Evolutionary conservation across 352 stramenopile species (phyloP), one percentile per base, ranked within the genome.

Genomic region (Phytophthora podocarpi): DNA sequence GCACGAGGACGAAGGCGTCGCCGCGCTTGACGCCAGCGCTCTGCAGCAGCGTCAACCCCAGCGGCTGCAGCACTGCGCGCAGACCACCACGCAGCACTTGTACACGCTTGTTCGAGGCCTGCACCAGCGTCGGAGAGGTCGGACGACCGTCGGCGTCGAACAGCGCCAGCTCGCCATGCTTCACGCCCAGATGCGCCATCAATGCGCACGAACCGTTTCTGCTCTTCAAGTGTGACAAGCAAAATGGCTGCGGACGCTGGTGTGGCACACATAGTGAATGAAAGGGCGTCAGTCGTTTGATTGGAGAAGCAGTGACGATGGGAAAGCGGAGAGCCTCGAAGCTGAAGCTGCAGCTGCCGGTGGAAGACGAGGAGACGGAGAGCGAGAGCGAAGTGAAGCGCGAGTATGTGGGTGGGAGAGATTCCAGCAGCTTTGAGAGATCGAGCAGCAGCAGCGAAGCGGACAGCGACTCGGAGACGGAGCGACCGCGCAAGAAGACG

Each of bases 1-100:
- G 20, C 9, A 94, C 68, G 21, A 94, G 72, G 4, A 92, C 61
- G 63, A 94, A 87, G n/a, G 76, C 68, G 18, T 79, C 72, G 23
- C 59, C 55, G 9, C 54, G 62, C 27, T 39, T 26, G 23, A 92
- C 48, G 16, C 70, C 72, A 1, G 72, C 69, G 7, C 18, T 16
- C 21, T 65, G 49, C 16, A 94, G 43, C 30, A 92, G 48, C 9
- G 18, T 30, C 2, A 87, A 26, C 0, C 85, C 85, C 11, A 82
- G 50, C n/a, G 85, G 80, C 20, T 87, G 60, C 20, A 91, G 54
- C 28, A 61, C 50, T 18, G 37, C 32, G 2, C 74, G 76, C 23
- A 93, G 21, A 0, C 82, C 82, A 1, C 82, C 76, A 15, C 48
- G 27, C 2, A 93, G 4, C 3, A 84, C 56, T n/a, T 82, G 62